Evolutionary conservation across 257 asterid genomes (phyloP), one percentile per base, ranked within the genome.

Genomic region (Jaltomata sinuosa): DNA sequence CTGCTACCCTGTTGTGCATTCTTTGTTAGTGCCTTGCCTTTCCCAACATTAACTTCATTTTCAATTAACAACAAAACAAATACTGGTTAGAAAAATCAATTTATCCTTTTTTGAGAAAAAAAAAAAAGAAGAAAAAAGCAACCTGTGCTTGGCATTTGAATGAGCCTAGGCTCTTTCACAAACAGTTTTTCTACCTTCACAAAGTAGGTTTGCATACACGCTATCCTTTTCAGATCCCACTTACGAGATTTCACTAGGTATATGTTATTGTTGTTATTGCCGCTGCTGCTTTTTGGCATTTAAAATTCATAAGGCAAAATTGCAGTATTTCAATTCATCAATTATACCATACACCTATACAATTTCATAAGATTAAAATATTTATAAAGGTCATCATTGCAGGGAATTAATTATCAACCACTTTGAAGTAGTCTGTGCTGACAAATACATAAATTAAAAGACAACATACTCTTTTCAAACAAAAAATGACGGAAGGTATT

Each of bases 191-290:
- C 1, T 29, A 29, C 7, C 4, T 61, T 1, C 12, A 42, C 12
- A 40, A 5, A 8, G 10, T 42, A 42, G 31, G 1, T 29, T 4
- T 14, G 6, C 0, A 2, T 31, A 29, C 1, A 31, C 2, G 14
- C 0, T 0, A 31, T 5, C 16, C 0, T 29, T n/a, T 27, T 12
- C 3, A 62, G 27, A 62, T 27, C 1, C 7, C 40, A 1, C 3
- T 31, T 15, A 64, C 18, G 6, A 9, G 6, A 15, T 11, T 64
- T 29, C 1, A 12, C 0, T 6, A 3, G 0, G 11, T 15, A 9
- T 64, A 32, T n/a, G n/a, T 29, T 12, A 8, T 50, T 50, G 3
- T 25, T 29, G 1, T 64, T 64, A 18, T 29, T 64, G 12, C n/a
- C 4, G 19, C 19, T n/a, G n/a, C n/a, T n/a, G n/a, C n/a, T n/a